These are phyloP conservation scores for Pseudocercospora crystallina DNA, from an alignment of 2,329 filamentous ascomycete species.

Conservation along the genomic window DNA sequence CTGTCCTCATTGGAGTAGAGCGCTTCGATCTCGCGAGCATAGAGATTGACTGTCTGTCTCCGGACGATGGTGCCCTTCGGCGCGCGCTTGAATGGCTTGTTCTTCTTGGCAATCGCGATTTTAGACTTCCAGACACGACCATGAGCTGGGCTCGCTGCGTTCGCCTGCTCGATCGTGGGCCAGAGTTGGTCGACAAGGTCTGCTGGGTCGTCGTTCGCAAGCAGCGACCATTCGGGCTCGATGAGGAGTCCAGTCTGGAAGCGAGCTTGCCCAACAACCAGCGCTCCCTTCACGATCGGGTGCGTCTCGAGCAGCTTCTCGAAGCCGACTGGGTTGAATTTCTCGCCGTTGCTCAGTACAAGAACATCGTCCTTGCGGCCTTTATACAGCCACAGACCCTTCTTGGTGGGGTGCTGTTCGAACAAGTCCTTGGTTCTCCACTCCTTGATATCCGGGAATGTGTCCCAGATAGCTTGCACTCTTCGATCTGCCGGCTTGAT, in stretches of 20 bases:
- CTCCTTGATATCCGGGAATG: slow-evolving; percentile 34
- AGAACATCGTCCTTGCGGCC: slow-evolving; percentile 33
- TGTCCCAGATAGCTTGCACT: slow-evolving; percentile 27
- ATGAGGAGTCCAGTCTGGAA: slow-evolving; percentile 36
- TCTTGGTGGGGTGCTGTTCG: slow-evolving; percentile 28
- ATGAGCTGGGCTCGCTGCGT: slow-evolving; percentile 30
- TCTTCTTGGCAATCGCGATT: slow-evolving; percentile 44
- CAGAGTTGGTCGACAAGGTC: slow-evolving; percentile 19
- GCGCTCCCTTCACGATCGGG: slow-evolving; percentile 30
- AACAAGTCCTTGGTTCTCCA: slow-evolving; percentile 38
- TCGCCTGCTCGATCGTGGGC: slow-evolving; percentile 19
- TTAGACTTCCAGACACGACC: slow-evolving; percentile 45
- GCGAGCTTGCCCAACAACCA: slow-evolving; percentile 35
- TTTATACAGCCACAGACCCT: slow-evolving; percentile 27
- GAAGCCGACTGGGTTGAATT: slow-evolving; percentile 28
- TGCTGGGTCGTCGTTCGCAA: slow-evolving; percentile 16
- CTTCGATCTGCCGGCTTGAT: slow-evolving; percentile 25
- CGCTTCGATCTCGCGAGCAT: slow-evolving; percentile 48
- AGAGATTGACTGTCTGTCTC: slow-evolving; percentile 32
- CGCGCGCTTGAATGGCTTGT: slow-evolving; percentile 45
- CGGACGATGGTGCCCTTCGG: slow-evolving; percentile 20
- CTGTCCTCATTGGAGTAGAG: slow-evolving; percentile 40
- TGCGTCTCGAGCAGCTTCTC: slow-evolving; percentile 28
- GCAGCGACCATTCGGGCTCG: slow-evolving; percentile 29
- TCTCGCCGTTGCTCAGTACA: slow-evolving; percentile 33